Percentiles rank a stretch among this genome's conserved stretches.
Conservation (phyloP, 805 yeast species). For the Suhomyces prunicola region DNA sequence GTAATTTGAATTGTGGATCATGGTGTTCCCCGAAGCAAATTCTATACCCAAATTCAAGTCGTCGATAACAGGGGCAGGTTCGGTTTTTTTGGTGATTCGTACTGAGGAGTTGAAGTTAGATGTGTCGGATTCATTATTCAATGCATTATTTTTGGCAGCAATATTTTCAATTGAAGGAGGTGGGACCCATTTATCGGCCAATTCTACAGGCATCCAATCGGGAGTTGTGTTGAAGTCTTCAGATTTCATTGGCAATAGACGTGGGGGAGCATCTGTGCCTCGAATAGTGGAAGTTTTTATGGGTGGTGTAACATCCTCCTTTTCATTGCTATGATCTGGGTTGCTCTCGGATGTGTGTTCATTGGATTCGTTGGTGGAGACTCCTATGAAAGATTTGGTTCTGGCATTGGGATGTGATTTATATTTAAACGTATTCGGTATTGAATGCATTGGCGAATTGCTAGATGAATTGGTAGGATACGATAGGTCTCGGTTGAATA, state of each 20-base stretch:
- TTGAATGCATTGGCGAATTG: slow-evolving; percentile 22
- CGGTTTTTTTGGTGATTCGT: slow-evolving; percentile 16
- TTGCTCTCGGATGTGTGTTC: neutral
- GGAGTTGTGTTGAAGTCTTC: slow-evolving; percentile 26
- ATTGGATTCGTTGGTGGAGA: neutral
- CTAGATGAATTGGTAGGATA: slow-evolving; percentile 7
- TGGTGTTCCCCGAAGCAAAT: slow-evolving; percentile 25
- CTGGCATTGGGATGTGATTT: slow-evolving; percentile 45
- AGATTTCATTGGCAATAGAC: neutral
- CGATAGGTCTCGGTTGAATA: neutral
- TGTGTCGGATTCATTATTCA: neutral
- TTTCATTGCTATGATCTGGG: neutral
- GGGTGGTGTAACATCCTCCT: slow-evolving; percentile 9
- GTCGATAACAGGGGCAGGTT: slow-evolving; percentile 1
- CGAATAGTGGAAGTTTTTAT: slow-evolving; percentile 26
- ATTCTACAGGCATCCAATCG: slow-evolving; percentile 42
- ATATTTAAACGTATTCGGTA: slow-evolving; percentile 44
- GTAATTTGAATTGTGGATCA: slow-evolving; percentile 28
- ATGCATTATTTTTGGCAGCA: neutral
- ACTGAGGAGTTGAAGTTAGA: slow-evolving; percentile 23
- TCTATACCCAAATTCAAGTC: slow-evolving; percentile 17
- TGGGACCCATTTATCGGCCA: slow-evolving; percentile 33
- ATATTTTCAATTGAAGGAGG: slow-evolving; percentile 1
- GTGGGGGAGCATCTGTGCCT: neutral
- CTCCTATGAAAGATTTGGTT: slow-evolving; percentile 32